Evolutionary conservation across 805 yeast species (phyloP), one percentile per base, ranked within the genome.

Genomic region (Pichia nakasei): DNA sequence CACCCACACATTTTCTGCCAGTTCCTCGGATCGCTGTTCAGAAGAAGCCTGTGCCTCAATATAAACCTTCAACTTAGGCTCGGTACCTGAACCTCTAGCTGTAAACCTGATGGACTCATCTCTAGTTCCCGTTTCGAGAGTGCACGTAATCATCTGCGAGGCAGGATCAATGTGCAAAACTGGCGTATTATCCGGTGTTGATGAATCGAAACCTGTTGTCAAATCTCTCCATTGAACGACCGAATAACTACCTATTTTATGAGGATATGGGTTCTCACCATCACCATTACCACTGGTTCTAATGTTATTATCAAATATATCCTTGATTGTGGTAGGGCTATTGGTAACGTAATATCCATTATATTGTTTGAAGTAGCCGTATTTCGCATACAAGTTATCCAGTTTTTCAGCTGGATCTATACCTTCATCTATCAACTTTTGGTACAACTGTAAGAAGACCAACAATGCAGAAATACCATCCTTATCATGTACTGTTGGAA

Each of bases 31-130:
- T 4, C 61, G 57, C 0, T 47, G 55, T 37, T 73, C 84, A 9
- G 66, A 59, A 0, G 49, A 40, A 0, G 86, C 72, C 35, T 63
- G 62, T 0, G 94, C 93, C 58, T 91, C 98, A 29, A 91, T 80
- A 63, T 91, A 91, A 1, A 91, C 85, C 61, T 91, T 91, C 50
- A 91, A 68, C 59, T 91, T 91, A 3, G 97, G 97, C 60, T 91
- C 98, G 0, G 98, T 91, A 11, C 98, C 98, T 3, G 96, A 86
- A 0, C 97, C 97, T 42, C 98, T 72, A 40, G 85, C 79, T 0
- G 97, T 89, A 57, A 89, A 80, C 31, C 95, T 65, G 2, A 86
- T 78, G 19, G 50, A 51, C 35, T 68, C 74, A 11, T 31, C 47
- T 11, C 43, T 48, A 7, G 42, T 48, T 41, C 21, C 22, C 4